Evolutionary conservation across 2,329 filamentous ascomycete species (phyloP).

Genomic region (Endothia cerciana): DNA sequence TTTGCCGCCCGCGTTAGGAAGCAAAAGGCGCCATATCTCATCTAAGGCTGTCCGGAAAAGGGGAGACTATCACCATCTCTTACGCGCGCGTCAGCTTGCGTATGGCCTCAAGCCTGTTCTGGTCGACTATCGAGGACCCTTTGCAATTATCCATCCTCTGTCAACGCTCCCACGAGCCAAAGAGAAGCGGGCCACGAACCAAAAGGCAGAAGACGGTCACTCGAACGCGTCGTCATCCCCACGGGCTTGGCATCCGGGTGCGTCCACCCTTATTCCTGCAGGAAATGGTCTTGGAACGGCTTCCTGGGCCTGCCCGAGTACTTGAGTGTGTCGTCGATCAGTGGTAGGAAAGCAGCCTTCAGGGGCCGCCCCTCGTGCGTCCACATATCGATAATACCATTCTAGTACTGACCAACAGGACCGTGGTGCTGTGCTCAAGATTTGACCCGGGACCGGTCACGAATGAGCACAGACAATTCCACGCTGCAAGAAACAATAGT

Average conservation of each 20-base stretch:
- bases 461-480: not conserved
- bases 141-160: not conserved
- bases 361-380: slow-evolving; percentile 1
- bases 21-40: not conserved
- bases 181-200: not conserved
- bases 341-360: not conserved
- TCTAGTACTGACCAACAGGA: not conserved
- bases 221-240: not conserved
- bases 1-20: not conserved
- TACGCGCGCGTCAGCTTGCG: not conserved
- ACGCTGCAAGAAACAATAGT: slow-evolving; percentile 1
- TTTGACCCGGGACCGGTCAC: not conserved
- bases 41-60: slow-evolving; percentile 2
- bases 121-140: slow-evolving; percentile 4
- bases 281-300: not conserved
- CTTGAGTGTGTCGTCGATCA: not conserved
- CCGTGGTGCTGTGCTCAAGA: not conserved
- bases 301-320: not conserved
- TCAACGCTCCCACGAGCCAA: not conserved
- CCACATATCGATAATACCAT: not conserved
- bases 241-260: not conserved
- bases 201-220: not conserved
- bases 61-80: slow-evolving; percentile 3
- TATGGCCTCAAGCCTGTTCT: not conserved
- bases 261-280: not conserved